These are phyloP conservation scores for Tilletia indica DNA, from an alignment of 1,284 basidiomycete species.

Conservation along the genomic window DNA sequence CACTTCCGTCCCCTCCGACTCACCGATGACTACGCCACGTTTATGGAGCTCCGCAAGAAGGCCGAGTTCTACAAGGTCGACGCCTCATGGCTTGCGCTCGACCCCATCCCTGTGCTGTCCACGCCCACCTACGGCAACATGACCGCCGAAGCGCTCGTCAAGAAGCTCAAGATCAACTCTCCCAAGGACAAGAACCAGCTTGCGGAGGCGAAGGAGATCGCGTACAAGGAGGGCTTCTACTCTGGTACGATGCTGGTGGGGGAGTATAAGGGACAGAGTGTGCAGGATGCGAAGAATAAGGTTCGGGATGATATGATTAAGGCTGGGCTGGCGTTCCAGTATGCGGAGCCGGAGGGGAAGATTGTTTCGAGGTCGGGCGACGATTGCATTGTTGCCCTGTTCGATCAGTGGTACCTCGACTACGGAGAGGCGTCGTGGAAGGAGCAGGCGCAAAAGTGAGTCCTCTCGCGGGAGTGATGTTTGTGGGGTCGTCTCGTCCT, in stretches of 20 bases:
- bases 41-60: slow-evolving; percentile 92
- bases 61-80: slow-evolving; percentile 95
- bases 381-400: slow-evolving; percentile 94
- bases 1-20: slow-evolving; percentile 96
- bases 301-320: slow-evolving; percentile 83
- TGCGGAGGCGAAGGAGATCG: slow-evolving; percentile 92
- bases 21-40: slow-evolving; percentile 90
- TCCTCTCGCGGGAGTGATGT: slow-evolving; percentile 45
- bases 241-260: slow-evolving; percentile 85
- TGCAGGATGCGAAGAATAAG: slow-evolving; percentile 86
- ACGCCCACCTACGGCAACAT: slow-evolving; percentile 90
- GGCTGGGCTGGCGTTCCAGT: slow-evolving; percentile 75
- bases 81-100: slow-evolving; percentile 79
- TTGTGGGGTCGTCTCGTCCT: slow-evolving; percentile 43
- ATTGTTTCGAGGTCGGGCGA: slow-evolving; percentile 86
- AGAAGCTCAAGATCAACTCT: slow-evolving; percentile 89
- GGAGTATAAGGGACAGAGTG: slow-evolving; percentile 79
- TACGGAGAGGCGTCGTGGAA: slow-evolving; percentile 92
- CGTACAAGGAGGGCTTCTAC: slow-evolving; percentile 99
- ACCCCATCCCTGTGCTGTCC: slow-evolving; percentile 81
- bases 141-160: slow-evolving; percentile 81
- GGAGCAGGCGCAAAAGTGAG: slow-evolving; percentile 71
- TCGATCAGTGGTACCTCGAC: slow-evolving; percentile 99
- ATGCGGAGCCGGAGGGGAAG: slow-evolving; percentile 92
- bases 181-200: slow-evolving; percentile 82